Base-by-base conservation (phyloP, 164 flowering plant genomes). In the Amborella trichopoda region DNA sequence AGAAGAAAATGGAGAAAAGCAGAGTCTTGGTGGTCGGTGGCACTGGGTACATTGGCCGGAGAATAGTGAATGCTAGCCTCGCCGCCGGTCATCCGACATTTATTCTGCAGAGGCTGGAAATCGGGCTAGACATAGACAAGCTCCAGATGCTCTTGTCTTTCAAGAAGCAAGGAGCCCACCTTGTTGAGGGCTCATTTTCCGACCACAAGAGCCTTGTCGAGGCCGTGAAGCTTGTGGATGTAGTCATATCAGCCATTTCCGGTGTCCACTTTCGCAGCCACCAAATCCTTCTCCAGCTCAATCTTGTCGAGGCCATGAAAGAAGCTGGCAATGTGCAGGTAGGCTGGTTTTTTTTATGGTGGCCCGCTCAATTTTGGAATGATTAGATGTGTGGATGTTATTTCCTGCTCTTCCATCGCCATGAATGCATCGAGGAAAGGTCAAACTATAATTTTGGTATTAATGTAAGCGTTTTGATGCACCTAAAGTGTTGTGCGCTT, bases 321-420 rank as follows among this genome's bases (percentile, higher is more conserved):
- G 83, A 79, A 53, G 83, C 83, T 23, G 81, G 80, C 22, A 79
- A 79, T 54, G 55, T 79, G 9, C 73, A 74, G 86, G 91, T 76
- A 23, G 3, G 18, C n/a, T n/a, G n/a, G n/a, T n/a, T n/a, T n/a
- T n/a, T n/a, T n/a, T n/a, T n/a, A n/a, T n/a, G n/a, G n/a, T n/a
- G n/a, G n/a, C n/a, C n/a, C n/a, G n/a, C n/a, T n/a, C n/a, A n/a
- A n/a, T n/a, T n/a, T n/a, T n/a, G n/a, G n/a, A n/a, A n/a, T n/a
- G n/a, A n/a, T n/a, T n/a, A n/a, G n/a, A n/a, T n/a, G n/a, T n/a
- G n/a, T n/a, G n/a, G n/a, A n/a, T n/a, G n/a, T n/a, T n/a, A n/a
- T n/a, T n/a, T n/a, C n/a, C n/a, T n/a, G n/a, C n/a, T n/a, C n/a
- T n/a, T n/a, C n/a, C n/a, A n/a, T n/a, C n/a, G n/a, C n/a, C n/a